These are phyloP conservation scores for Dalbergia oliveri DNA, from an alignment of 306 rosid genomes.

Conservation along the genomic window DNA sequence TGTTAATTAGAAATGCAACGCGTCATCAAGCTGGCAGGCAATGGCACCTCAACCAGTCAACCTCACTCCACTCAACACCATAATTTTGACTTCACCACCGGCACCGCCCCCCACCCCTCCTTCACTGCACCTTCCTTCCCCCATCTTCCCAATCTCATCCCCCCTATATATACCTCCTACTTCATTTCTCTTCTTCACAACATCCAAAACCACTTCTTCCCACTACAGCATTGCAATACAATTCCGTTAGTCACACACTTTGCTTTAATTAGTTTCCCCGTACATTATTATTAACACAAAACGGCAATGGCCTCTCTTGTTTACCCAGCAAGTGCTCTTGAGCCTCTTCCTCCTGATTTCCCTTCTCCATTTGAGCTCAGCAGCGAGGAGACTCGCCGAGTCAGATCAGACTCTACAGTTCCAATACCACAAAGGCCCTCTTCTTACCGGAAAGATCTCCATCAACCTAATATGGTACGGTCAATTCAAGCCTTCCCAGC, in stretches of 20 bases:
- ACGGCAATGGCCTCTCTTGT: conserved; percentile 59
- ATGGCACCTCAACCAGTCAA: conserved; percentile 13
- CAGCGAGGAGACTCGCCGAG: conserved; percentile 53
- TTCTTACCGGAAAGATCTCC: conserved; percentile 61
- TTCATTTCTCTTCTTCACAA: neutral
- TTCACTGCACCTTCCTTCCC: conserved; percentile 15
- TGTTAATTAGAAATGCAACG: conserved; percentile 36
- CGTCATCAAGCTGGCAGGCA: conserved; percentile 54
- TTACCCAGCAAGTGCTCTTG: neutral
- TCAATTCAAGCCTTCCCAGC: conserved; percentile 69
- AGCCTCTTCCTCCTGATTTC: conserved; percentile 39
- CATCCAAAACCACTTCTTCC: neutral
- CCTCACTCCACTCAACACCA: neutral
- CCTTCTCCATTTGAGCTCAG: conserved; percentile 51
- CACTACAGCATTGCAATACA: neutral
- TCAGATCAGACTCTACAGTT: conserved; percentile 53
- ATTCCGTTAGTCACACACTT: too few species aligned
- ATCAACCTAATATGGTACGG: conserved; percentile 84
- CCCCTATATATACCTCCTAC: conserved; percentile 37
- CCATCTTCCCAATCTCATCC: neutral
- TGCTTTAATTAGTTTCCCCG: too few species aligned
- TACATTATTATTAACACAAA: neutral
- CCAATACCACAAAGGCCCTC: conserved; percentile 83
- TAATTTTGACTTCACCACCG: neutral
- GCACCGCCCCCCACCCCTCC: neutral